Base-by-base conservation (phyloP, 768 basidiomycete species). In the Serendipita indica region DNA sequence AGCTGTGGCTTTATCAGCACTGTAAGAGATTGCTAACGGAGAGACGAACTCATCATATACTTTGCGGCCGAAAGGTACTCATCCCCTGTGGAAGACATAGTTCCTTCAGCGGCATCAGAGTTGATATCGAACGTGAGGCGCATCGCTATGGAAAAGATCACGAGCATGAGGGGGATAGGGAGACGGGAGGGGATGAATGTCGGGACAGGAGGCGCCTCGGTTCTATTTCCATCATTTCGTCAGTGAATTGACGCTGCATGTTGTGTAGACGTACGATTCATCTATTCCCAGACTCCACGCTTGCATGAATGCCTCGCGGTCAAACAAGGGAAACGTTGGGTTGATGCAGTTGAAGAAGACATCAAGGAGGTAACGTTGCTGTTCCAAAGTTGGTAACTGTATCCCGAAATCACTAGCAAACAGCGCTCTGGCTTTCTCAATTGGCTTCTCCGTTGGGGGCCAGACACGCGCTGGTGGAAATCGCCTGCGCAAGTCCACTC, bases 391-490 rank as follows among this genome's bases (percentile, higher is more conserved):
- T 0, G 88, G 89, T n/a, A 91, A 67, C 28, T 72, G 66, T 6
- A 71, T 66, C 12, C 65, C 66, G 49, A 69, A 54, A 54, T 54
- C 49, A 6, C 49, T 54, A 6, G 49, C 49, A 30, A 54, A 54
- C 10, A 54, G 22, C 5, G 16, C 49, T 10, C 22, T 18, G 20
- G 49, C 49, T 16, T 61, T 57, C 45, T 69, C 67, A 2, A 65
- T 64, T 45, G 49, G 43, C 59, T 60, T 32, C 27, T 66, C 63
- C 2, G 62, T 84, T 79, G 81, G 81, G 0, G 90, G 90, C 90
- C 90, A 93, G 25, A 91, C 85, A n/a, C 89, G 77, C 2, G 89
- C 84, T 63, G 82, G 83, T 0, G 90, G 89, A 70, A 93, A 92
- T 28, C 82, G 81, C 62, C 54, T 57, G 33, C 18, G 25, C 4